Conservation (phyloP, 192 early-diverging fungal species). For the Coemansia sp. region DNA sequence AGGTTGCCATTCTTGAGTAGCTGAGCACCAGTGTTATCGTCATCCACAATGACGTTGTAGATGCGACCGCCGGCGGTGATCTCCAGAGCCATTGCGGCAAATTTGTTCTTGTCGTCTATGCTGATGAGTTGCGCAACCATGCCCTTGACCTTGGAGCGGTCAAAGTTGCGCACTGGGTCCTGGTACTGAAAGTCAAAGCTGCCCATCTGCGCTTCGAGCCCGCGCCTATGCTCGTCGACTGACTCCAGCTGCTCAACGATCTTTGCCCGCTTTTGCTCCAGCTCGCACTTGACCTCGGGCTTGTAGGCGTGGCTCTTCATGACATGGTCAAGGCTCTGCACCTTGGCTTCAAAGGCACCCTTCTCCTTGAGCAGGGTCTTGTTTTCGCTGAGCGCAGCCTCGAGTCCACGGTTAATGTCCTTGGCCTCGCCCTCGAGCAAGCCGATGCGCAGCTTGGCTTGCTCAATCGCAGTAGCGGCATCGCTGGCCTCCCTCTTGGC, state of each 20-base stretch:
- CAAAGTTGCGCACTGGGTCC: constrained; percentile 84
- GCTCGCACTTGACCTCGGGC: constrained; percentile 30
- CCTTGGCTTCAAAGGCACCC: constrained; percentile 22
- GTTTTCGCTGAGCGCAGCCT: constrained; percentile 68
- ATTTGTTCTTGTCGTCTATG: constrained; percentile 65
- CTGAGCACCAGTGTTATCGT: constrained; percentile 78
- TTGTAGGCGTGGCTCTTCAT: constrained; percentile 31
- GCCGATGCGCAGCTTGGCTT: constrained; percentile 74
- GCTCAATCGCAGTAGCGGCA: constrained; percentile 71
- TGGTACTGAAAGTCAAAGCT: constrained; percentile 77
- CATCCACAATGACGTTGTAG: constrained; percentile 94
- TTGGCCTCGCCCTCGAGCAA: constrained; percentile 72
- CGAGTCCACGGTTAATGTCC: constrained; percentile 65
- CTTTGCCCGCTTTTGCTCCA: constrained; percentile 41
- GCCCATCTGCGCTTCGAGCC: constrained; percentile 55
- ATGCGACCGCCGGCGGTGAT: constrained; percentile 91
- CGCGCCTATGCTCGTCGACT: constrained; percentile 39
- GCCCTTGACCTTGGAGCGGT: constrained; percentile 85
- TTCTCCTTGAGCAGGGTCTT: constrained; percentile 56
- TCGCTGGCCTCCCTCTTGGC: constrained; percentile 64
- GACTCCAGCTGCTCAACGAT: constrained; percentile 34
- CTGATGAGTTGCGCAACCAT: constrained; percentile 87
- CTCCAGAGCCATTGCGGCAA: constrained; percentile 81
- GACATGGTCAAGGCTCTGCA: constrained; percentile 11
- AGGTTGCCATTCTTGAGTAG: constrained; percentile 78